Evolutionary conservation across 352 stramenopile genomes (phyloP), one percentile per base, ranked within the genome.

Genomic region (Pythium plurisporium): DNA sequence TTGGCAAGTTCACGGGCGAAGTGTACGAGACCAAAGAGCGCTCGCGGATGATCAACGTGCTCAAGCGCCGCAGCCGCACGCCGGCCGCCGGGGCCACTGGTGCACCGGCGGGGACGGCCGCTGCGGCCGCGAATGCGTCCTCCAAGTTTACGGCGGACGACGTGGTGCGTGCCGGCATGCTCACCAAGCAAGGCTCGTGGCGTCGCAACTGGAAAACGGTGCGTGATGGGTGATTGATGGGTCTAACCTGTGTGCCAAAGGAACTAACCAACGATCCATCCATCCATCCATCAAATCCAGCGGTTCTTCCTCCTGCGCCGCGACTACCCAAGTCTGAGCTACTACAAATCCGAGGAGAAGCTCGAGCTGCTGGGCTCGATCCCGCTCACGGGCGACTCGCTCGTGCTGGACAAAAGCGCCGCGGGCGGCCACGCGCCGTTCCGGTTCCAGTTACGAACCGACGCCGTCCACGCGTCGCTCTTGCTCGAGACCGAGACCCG

Each of bases 181-280:
- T 91, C 8, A 87, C 73, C 9, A 94, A 94, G 45, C 79, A 91
- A 50, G 84, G 84, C 15, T 91, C 82, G 15, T 94, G 84, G 84
- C 72, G 84, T 5, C 82, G 82, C 59, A 94, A 94, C 67, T 94
- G 84, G 84, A 94, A 94, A 64, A 81, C 68, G 55, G 74, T 85
- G 62, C 29, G 63, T 59, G 7, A 4, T 6, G 23, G 22, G 9
- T 34, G 14, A 15, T 38, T 15, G 33, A 38, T 15, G 33, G 9
- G 33, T 38, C 33, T 38, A 38, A 38, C 33, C 15, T n/a, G n/a
- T n/a, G n/a, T n/a, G n/a, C n/a, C n/a, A n/a, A n/a, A n/a, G n/a
- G n/a, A n/a, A n/a, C n/a, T n/a, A n/a, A 38, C 15, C 33, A 38
- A 38, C 33, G n/a, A n/a, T 38, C 15, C 9, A 15, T 38, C 33